Conservation (phyloP, 495 filamentous ascomycete genomes). For the Aspergillus carlsbadensis region DNA sequence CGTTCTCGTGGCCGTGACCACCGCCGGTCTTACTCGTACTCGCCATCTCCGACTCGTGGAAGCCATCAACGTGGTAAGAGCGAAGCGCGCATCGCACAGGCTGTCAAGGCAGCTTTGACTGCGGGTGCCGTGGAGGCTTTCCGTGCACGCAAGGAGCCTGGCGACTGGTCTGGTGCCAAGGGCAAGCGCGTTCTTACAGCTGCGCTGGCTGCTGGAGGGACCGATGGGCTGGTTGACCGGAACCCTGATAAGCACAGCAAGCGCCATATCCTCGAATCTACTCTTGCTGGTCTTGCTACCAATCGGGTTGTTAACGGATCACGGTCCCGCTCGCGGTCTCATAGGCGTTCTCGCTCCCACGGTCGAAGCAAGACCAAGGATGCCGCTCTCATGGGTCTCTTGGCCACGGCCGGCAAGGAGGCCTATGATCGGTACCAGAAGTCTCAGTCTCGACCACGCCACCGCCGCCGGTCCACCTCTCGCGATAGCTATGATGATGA, state of each 20-base stretch:
- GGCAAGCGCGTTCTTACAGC: conserved; percentile 85
- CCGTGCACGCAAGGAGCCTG: conserved; percentile 79
- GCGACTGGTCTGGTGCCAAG: conserved; percentile 80
- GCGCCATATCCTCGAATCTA: conserved; percentile 66
- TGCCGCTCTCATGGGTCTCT: conserved; percentile 70
- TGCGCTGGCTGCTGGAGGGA: conserved; percentile 77
- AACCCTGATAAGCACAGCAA: conserved; percentile 74
- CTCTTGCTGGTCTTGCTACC: conserved; percentile 81
- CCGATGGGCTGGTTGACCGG: conserved; percentile 71
- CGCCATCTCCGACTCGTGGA: conserved; percentile 49
- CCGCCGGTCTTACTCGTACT: conserved; percentile 54
- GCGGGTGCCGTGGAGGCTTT: conserved; percentile 89
- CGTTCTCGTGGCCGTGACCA: conserved; percentile 47
- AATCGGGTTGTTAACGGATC: conserved; percentile 77
- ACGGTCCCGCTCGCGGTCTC: conserved; percentile 43
- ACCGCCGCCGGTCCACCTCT: conserved; percentile 41
- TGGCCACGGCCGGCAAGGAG: conserved; percentile 81
- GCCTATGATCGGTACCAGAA: conserved; percentile 65
- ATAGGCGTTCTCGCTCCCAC: conserved; percentile 43
- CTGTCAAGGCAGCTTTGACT: conserved; percentile 79
- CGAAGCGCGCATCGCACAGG: conserved; percentile 73
- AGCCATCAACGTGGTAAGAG: conserved; percentile 40
- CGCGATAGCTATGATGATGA: conserved; percentile 46
- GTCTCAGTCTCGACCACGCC: conserved; percentile 55
- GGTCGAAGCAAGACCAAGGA: conserved; percentile 53